Base-by-base conservation (phyloP, 257 asterid species). In the Knoxia roxburghii region DNA sequence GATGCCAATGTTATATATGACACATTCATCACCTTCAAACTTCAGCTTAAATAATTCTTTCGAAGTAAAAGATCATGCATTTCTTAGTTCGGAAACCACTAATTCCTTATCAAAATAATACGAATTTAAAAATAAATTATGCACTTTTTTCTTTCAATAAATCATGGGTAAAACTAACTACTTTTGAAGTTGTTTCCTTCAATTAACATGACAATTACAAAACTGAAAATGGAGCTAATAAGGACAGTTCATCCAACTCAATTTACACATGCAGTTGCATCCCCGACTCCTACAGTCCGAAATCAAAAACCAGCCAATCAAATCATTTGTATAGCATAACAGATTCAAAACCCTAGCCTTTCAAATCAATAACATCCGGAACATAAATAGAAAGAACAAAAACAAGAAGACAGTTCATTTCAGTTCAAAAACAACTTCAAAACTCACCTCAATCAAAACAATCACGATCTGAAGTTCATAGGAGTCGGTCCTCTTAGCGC, bases 271-370 rank as follows among this genome's bases (percentile, higher is more conserved):
- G 55, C 67, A 65, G 3, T 8, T 2, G 61, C n/a, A 30, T 41
- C 52, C 43, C 20, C 66, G 12, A 59, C 63, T 61, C 63, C 57
- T 11, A 53, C 24, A 33, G 8, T 29, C n/a, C 32, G 18, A 62
- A 56, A 40, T 15, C 64, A 67, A 24, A 30, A 30, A 65, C 65
- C 27, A 67, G 55, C 12, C 75, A 4, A 33, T 13, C 67, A 49
- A 75, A 70, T 57, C 30, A 30, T 63, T n/a, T 61, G 74, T 75
- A 53, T 75, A 77, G 68, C 62, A 64, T 13, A 71, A 80, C 56
- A 56, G 72, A 64, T 48, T 60, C n/a, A 70, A 79, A 87, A 80
- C 85, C 89, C 86, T 77, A 80, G 68, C 58, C n/a, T 48, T 32
- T 24, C 62, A 20, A 24, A 32, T 27, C 14, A 39, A 48, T 58